Percentiles rank a stretch among this genome's conserved stretches.
These are phyloP conservation scores for Chaetoceros tenuissimus DNA, from an alignment of 108 stramenopile genomes.

Conservation along the genomic window DNA sequence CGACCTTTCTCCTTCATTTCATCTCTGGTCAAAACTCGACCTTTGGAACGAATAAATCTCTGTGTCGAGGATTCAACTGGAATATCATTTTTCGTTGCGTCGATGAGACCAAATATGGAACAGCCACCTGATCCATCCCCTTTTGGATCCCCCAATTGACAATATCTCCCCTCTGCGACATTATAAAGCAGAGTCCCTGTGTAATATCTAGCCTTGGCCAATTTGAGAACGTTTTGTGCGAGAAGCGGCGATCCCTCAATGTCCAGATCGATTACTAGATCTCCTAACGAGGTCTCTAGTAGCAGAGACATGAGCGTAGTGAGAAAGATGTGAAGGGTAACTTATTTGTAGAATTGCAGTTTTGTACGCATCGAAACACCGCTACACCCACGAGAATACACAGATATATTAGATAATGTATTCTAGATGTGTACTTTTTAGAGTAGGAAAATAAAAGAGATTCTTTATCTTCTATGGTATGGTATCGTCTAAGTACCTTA, in stretches of 20 bases:
- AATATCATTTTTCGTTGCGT: constrained; percentile 14
- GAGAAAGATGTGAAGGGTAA: no score
- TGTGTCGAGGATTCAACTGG: constrained; percentile 23
- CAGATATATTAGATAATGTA: no score
- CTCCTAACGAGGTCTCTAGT: constrained; percentile 80
- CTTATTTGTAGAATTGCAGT: no score
- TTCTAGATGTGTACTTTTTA: no score
- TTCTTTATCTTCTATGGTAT: no score
- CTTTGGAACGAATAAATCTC: constrained; percentile 51
- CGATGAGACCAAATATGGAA: constrained; percentile 64
- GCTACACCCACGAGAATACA: no score
- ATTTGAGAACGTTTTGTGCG: constrained; percentile 68
- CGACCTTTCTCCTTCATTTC: constrained; percentile 64
- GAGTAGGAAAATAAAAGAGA: no score
- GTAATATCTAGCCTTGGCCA: constrained; percentile 76
- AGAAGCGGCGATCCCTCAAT: constrained; percentile 68
- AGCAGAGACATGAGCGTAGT: constrained; percentile 81
- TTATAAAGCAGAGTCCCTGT: constrained; percentile 65
- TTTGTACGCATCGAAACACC: no score
- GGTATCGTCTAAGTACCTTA: no score
- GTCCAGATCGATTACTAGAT: constrained; percentile 77
- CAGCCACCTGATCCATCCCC: constrained; percentile 94
- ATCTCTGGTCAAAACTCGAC: constrained; percentile 35
- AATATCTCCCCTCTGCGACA: constrained; percentile 56
- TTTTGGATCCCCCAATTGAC: constrained; percentile 81